A percentile compares a stretch with the other conserved stretches of the same genome.
Evolutionary conservation across 371 early-diverging fungal species (phyloP).

Genomic region (Mucor irregularis): DNA sequence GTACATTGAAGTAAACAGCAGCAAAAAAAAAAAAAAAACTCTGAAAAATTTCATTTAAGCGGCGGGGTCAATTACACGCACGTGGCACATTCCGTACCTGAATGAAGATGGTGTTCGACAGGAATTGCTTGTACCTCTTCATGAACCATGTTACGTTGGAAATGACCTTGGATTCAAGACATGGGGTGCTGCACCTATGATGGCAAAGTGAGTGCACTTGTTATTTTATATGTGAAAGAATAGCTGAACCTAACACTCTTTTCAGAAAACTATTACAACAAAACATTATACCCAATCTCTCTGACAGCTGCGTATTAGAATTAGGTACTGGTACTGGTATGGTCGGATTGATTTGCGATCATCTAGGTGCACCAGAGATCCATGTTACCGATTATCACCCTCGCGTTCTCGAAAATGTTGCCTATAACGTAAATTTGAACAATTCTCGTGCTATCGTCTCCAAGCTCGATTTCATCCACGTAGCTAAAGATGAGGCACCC

Average conservation of each 20-base stretch:
- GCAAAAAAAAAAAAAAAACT: neutral
- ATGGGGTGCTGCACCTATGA: constrained; percentile 52
- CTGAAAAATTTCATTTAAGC: constrained; percentile 13
- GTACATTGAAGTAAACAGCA: neutral
- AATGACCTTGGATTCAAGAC: constrained; percentile 53
- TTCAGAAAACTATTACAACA: constrained; percentile 43
- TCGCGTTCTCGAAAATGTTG: constrained; percentile 45
- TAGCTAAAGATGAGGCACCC: constrained; percentile 19
- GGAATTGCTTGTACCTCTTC: constrained; percentile 28
- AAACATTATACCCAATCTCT: constrained; percentile 35
- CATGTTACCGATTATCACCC: constrained; percentile 51
- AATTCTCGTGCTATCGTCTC: constrained; percentile 26
- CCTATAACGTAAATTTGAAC: constrained; percentile 40
- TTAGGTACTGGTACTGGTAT: constrained; percentile 47
- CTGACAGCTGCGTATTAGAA: constrained; percentile 26
- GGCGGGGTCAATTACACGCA: constrained; percentile 50
- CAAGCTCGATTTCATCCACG: constrained; percentile 44
- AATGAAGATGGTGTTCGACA: constrained; percentile 29
- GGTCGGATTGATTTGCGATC: constrained; percentile 45
- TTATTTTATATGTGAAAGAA: neutral
- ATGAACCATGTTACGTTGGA: constrained; percentile 49
- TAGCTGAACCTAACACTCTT: neutral
- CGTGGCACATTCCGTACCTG: constrained; percentile 50
- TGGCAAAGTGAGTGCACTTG: constrained; percentile 40
- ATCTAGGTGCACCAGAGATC: constrained; percentile 37